Percentiles rank a stretch among this genome's conserved stretches.
Conservation (phyloP, 1,139 yeast genomes). For the Pichia inconspicua region DNA sequence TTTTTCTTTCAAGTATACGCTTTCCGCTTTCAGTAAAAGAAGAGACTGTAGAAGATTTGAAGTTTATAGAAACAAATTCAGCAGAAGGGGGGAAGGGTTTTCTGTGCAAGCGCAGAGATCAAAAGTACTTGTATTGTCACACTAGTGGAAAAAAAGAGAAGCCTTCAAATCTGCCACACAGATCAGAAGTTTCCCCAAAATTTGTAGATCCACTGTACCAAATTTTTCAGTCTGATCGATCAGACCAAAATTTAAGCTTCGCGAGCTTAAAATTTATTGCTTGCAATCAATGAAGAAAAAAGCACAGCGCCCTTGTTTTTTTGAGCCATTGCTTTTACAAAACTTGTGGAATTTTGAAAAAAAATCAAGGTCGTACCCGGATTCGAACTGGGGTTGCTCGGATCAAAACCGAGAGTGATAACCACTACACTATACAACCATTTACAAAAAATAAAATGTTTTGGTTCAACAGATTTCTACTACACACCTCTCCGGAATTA, state of each 20-base stretch:
- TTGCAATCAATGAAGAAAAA: no score
- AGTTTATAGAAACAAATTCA: background rate
- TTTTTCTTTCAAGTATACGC: background rate
- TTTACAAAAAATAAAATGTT: background rate
- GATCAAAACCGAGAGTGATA: constrained; percentile 66
- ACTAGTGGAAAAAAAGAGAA: background rate
- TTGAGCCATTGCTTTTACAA: no score
- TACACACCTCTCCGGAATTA: background rate
- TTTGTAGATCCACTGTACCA: background rate
- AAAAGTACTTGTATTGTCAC: background rate
- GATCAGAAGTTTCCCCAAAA: background rate
- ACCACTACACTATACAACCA: constrained; percentile 58
- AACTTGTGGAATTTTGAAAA: no score
- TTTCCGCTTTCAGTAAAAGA: background rate
- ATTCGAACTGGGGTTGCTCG: constrained; percentile 92
- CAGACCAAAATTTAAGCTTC: no score
- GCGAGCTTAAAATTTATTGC: no score
- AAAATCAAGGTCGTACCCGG: constrained; percentile 63
- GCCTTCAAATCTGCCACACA: background rate
- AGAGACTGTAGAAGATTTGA: background rate
- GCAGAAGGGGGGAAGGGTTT: background rate
- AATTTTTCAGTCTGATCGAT: background rate
- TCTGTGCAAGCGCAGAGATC: background rate
- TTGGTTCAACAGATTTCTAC: background rate
- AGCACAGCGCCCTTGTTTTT: no score